These are phyloP conservation scores for Trametes villosa DNA, from an alignment of 768 basidiomycete genomes.

Conservation along the genomic window DNA sequence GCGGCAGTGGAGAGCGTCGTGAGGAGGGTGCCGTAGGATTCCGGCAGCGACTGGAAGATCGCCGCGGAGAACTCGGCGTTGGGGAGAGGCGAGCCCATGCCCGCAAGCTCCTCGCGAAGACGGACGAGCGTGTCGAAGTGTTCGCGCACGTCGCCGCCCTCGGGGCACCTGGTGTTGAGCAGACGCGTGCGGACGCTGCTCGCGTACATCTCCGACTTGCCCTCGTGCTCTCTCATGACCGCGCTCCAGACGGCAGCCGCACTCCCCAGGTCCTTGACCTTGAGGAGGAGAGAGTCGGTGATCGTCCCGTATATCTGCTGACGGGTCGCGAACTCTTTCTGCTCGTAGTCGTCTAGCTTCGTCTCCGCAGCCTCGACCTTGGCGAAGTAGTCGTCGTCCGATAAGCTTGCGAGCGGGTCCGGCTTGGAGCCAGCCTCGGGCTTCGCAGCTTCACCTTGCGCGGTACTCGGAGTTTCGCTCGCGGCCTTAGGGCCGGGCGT, in stretches of 20 bases:
- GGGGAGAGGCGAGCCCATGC: background rate
- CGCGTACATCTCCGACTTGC: constrained; percentile 6
- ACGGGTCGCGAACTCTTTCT: constrained; percentile 4
- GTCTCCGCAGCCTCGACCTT: constrained; percentile 3
- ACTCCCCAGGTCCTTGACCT: background rate
- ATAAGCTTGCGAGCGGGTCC: background rate
- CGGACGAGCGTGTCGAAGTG: constrained; percentile 1
- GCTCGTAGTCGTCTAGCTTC: constrained; percentile 1
- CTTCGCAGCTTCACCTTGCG: background rate
- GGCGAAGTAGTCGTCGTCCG: constrained; percentile 5
- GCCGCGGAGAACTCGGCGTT: constrained; percentile 2
- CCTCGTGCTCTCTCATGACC: background rate
- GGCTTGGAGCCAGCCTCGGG: background rate
- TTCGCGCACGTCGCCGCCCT: background rate
- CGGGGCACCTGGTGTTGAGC: constrained; percentile 1
- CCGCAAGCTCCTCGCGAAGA: background rate
- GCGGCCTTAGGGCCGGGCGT: background rate
- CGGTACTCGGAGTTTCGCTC: background rate
- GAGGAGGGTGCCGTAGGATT: background rate
- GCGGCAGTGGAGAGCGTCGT: background rate
- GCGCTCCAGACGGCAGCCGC: constrained; percentile 2
- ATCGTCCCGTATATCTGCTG: constrained; percentile 13
- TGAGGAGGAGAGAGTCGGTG: constrained; percentile 2
- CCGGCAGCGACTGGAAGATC: background rate
- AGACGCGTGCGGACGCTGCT: background rate